These are phyloP conservation scores for Mycena indigotica DNA, from an alignment of 768 basidiomycete species.

Conservation along the genomic window DNA sequence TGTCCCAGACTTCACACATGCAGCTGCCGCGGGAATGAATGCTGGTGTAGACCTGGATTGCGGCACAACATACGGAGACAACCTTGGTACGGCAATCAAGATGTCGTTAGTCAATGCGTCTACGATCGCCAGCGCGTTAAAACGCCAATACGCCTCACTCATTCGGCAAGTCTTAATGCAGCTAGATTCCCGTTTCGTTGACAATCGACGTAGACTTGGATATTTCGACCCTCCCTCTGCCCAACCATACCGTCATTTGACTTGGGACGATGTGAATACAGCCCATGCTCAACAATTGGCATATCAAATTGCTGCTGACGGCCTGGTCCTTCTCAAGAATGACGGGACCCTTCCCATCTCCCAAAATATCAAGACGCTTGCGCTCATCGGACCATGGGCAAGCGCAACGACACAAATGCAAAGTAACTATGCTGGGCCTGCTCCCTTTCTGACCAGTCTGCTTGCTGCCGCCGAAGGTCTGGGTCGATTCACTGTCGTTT, in stretches of 20 bases:
- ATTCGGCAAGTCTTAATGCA: constrained; percentile 36
- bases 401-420: constrained; percentile 59
- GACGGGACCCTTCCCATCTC: constrained; percentile 58
- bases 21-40: constrained; percentile 50
- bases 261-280: constrained; percentile 50
- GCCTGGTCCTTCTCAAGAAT: constrained; percentile 65
- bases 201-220: constrained; percentile 57
- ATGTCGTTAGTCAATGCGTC: constrained; percentile 46
- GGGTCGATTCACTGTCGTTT: constrained; percentile 50
- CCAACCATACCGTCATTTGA: constrained; percentile 54
- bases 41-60: constrained; percentile 60
- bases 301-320: constrained; percentile 51
- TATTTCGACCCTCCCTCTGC: constrained; percentile 53
- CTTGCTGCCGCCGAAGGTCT: constrained; percentile 48
- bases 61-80: constrained; percentile 46
- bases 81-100: constrained; percentile 51
- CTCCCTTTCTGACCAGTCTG: constrained; percentile 58
- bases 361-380: constrained; percentile 46
- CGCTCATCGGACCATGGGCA: constrained; percentile 61
- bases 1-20: constrained; percentile 43
- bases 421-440: constrained; percentile 58
- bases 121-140: constrained; percentile 46
- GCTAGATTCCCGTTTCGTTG: not conserved
- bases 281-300: constrained; percentile 51
- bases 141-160: constrained; percentile 54